Evolutionary conservation across 23 red algal genomes (phyloP), one percentile per base, ranked within the genome.

Genomic region (Gracilariopsis chorda): DNA sequence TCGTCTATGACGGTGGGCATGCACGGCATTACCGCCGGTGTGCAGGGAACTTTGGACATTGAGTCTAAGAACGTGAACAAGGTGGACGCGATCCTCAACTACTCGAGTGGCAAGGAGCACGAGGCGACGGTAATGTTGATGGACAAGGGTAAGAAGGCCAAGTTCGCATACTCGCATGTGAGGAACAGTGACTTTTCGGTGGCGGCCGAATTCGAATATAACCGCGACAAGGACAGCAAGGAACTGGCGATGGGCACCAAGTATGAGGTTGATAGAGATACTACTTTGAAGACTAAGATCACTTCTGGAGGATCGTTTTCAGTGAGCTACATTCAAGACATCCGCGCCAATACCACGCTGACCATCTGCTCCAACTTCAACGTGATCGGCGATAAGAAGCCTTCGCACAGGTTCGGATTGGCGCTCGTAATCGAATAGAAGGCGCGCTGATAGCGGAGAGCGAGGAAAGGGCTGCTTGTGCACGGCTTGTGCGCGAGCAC

Each of bases 211-310:
- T 92, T 90, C 70, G 59, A 48, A 64, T 91, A 92, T 39, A 58
- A 86, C 83, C 64, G 57, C 2, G 64, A 23, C 45, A 44, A 63
- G n/a, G 84, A 96, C 24, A 71, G 47, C 34, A 91, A 90, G 67
- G 29, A 79, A 51, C 61, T 96, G 33, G 82, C 94, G 42, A 88
- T 90, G 85, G 94, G 94, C 19, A 92, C 87, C 1, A 96, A 91
- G 77, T 90, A 88, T 41, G 76, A 85, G 64, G 74, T 96, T 40
- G 94, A 88, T 45, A 33, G 68, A 24, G 85, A 82, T 17, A 84
- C 84, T 20, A 82, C 94, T 16, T 39, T 96, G 23, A 96, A 96
- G 77, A 90, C 67, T 59, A 96, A 96, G 80, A 78, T 96, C 34
- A 78, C 82, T 36, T 96, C 94, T 32, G 55, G 41, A n/a, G 94